phyloP scores from a whole-genome alignment of 2,329 filamentous ascomycete genomes.

The Cladosporium phlei region DNA sequence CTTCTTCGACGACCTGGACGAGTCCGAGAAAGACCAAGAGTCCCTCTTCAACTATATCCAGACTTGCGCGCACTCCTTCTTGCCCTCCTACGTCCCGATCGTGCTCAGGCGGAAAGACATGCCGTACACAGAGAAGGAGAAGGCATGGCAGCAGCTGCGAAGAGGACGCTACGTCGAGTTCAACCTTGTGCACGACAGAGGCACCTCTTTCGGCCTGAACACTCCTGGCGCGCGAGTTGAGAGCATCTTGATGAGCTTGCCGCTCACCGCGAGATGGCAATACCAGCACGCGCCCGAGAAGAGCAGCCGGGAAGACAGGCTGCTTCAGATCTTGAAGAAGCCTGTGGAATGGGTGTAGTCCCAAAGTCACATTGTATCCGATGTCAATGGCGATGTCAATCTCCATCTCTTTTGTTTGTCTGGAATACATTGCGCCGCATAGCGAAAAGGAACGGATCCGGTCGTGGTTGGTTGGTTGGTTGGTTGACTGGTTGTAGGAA shows the following conservation, averaged over 20 bases:
- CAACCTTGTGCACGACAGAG: slow-evolving; percentile 93
- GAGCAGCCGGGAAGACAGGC: slow-evolving; percentile 69
- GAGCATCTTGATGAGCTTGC: slow-evolving; percentile 96
- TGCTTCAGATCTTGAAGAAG: slow-evolving; percentile 66
- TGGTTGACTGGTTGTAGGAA: too few relatives aligned
- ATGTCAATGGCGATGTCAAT: too few relatives aligned
- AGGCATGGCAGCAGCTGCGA: slow-evolving; percentile 93
- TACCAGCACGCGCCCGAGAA: slow-evolving; percentile 88
- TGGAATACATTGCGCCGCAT: slow-evolving; percentile 1
- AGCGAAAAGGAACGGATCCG: too few relatives aligned
- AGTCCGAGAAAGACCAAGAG: slow-evolving; percentile 78
- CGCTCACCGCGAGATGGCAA: slow-evolving; percentile 85
- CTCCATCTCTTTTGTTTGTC: slow-evolving; percentile 6
- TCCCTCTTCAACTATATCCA: slow-evolving; percentile 86
- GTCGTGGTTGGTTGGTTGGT: too few relatives aligned
- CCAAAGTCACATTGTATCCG: too few relatives aligned
- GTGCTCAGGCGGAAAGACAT: slow-evolving; percentile 84
- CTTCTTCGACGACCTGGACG: slow-evolving; percentile 97
- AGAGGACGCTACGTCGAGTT: slow-evolving; percentile 97
- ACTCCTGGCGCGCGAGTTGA: slow-evolving; percentile 88
- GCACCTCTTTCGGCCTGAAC: slow-evolving; percentile 88
- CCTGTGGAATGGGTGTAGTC: slow-evolving; percentile 60
- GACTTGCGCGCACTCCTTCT: slow-evolving; percentile 77
- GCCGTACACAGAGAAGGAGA: slow-evolving; percentile 79
- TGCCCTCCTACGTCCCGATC: slow-evolving; percentile 88